phyloP scores from a whole-genome alignment of 306 rosid genomes.

The Malus fusca region DNA sequence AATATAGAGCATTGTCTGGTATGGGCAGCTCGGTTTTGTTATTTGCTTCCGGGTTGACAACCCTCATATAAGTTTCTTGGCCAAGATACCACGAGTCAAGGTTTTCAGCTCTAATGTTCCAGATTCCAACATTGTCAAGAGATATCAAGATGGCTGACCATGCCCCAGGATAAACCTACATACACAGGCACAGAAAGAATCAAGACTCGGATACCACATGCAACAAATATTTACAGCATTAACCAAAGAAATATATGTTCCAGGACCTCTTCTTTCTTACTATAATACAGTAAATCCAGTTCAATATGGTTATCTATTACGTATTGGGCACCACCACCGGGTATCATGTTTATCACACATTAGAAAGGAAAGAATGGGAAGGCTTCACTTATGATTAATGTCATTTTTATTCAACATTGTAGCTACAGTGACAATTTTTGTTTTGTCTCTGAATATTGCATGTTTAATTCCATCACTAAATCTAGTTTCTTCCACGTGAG shows the following conservation, averaged over 20 bases:
- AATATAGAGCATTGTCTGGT: slow-evolving; percentile 79
- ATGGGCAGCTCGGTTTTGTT: slow-evolving; percentile 85
- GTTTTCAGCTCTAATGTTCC: slow-evolving; percentile 89
- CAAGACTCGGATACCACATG: no score
- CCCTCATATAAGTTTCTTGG: slow-evolving; percentile 84
- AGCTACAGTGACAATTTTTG: no score
- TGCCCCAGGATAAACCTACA: slow-evolving; percentile 93
- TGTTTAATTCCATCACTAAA: no score
- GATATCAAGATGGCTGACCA: slow-evolving; percentile 90
- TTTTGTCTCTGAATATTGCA: no score
- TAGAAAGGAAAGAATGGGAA: no score
- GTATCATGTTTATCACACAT: background rate
- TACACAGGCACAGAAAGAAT: background rate
- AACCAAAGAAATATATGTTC: slow-evolving; percentile 2
- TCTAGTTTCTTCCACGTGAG: no score
- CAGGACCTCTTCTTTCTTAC: background rate
- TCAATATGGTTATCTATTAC: background rate
- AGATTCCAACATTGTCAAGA: slow-evolving; percentile 84
- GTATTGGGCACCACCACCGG: background rate
- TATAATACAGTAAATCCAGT: background rate
- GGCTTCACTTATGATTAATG: background rate
- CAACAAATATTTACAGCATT: background rate
- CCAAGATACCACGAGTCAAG: slow-evolving; percentile 97
- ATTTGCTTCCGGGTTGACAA: slow-evolving; percentile 80
- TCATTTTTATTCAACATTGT: background rate